Base-by-base conservation (phyloP, 2,329 filamentous ascomycete species). In the Penicillium occitanis region DNA sequence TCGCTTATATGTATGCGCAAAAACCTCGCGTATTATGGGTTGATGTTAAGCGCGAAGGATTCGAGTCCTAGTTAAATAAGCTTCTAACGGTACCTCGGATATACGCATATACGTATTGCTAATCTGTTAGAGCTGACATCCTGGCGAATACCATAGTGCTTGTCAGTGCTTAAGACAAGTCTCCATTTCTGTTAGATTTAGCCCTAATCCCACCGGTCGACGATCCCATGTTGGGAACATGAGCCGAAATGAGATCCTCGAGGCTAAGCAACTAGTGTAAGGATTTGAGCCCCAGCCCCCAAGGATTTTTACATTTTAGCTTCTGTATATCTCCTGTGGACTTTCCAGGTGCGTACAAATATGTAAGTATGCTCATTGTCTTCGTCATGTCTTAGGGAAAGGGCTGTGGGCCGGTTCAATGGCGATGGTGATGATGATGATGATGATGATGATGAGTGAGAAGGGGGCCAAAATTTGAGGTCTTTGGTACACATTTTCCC, bases 41-140 rank as follows among this genome's bases (percentile, higher is more conserved):
- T 33, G 25, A 13, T 28, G n/a, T 33, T 46, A 46, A 46, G 58
- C 40, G 58, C 37, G 40, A 60, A 46, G 58, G 58, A 60, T 60
- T 60, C 35, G 17, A 25, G 17, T 60, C 5, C 50, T 30, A 53
- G 17, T 2, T 30, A 33, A 33, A 33, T 30, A 7, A 30, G 28
- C 7, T 30, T n/a, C 25, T 50, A 28, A 28, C 46, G 22, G 11
- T 6, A 10, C 14, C 14, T 51, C 25, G 3, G 7, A 51, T 51
- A 30, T 51, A 30, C 13, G 50, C 7, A 50, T 5, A 17, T 50
- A 35, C 33, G 33, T 28, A 28, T 50, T 50, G 22, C 48, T 25
- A 50, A 7, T 17, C 11, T 13, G 11, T 13, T 13, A 17, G 3
- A 30, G 14, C 6, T n/a, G 10, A 51, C 13, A 33, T 30, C 4